Percentiles rank a stretch among this genome's conserved stretches.
Evolutionary conservation across 1,284 basidiomycete genomes (phyloP).

Genomic region (Boletus sp.): DNA sequence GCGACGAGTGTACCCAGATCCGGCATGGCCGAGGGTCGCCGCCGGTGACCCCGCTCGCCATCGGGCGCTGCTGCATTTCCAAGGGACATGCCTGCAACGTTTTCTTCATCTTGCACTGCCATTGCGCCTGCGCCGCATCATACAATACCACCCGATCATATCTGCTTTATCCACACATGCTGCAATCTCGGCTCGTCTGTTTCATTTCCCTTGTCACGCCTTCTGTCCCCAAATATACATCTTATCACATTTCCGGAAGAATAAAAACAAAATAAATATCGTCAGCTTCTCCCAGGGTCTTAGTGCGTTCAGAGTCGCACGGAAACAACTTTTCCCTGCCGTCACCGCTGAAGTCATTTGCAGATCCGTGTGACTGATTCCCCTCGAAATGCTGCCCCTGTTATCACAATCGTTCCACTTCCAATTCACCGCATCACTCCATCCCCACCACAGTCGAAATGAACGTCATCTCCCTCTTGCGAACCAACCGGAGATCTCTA

Average conservation of each 20-base stretch:
- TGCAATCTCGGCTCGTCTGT: conserved; percentile 31
- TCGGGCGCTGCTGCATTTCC: conserved; percentile 19
- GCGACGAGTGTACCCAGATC: conserved; percentile 33
- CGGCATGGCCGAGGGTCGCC: conserved; percentile 32
- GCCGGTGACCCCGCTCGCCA: conserved; percentile 15
- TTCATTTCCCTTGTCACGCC: conserved; percentile 27
- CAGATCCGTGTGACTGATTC: conserved; percentile 37
- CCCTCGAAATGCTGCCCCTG: conserved; percentile 20
- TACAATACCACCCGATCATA: conserved; percentile 31
- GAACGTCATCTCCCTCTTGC: conserved; percentile 18
- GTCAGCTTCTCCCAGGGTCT: conserved; percentile 26
- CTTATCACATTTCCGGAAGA: conserved; percentile 31
- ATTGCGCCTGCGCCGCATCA: conserved; percentile 33
- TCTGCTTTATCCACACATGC: conserved; percentile 21
- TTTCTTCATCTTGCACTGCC: conserved; percentile 39
- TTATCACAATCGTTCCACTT: conserved; percentile 33
- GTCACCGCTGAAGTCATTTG: conserved; percentile 37
- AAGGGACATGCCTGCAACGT: conserved; percentile 35
- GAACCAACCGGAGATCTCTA: conserved; percentile 20
- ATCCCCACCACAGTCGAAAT: conserved; percentile 19
- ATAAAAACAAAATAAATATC: conserved; percentile 12
- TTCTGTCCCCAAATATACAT: conserved; percentile 25
- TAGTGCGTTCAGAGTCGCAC: conserved; percentile 29
- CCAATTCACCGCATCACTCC: conserved; percentile 29
- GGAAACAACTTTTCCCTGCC: conserved; percentile 26